phyloP scores from a whole-genome alignment of 495 filamentous ascomycete species.

The Hypoxylon rickii region DNA sequence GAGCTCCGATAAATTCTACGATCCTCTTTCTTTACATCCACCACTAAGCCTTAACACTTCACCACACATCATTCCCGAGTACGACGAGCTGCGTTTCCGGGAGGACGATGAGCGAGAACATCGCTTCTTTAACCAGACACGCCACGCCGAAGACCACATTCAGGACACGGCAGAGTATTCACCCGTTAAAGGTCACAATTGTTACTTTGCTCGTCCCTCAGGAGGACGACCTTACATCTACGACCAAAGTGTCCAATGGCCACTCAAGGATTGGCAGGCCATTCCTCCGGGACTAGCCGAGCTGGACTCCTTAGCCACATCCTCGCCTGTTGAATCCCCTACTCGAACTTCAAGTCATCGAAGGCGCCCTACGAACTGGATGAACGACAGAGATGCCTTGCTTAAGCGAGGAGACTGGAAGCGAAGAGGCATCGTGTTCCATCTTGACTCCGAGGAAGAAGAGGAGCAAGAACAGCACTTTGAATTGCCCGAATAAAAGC shows the following conservation, averaged over 20 bases:
- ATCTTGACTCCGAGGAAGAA: slow-evolving; percentile 30
- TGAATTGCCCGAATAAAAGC: slow-evolving; percentile 30
- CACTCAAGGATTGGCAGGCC: slow-evolving; percentile 38
- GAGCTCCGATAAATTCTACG: slow-evolving; percentile 18
- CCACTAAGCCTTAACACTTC: slow-evolving; percentile 37
- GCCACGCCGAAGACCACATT: slow-evolving; percentile 24
- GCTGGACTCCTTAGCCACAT: slow-evolving; percentile 21
- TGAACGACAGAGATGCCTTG: slow-evolving; percentile 43
- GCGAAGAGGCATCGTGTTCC: slow-evolving; percentile 53
- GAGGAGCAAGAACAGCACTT: slow-evolving; percentile 34
- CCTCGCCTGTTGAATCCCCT: slow-evolving; percentile 20
- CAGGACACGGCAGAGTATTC: slow-evolving; percentile 29
- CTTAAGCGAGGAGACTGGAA: slow-evolving; percentile 55
- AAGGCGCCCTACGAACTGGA: slow-evolving; percentile 34
- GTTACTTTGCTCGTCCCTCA: slow-evolving; percentile 23
- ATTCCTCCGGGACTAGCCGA: slow-evolving; percentile 33
- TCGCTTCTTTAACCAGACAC: slow-evolving; percentile 32
- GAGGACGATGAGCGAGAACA: slow-evolving; percentile 35
- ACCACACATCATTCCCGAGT: slow-evolving; percentile 33
- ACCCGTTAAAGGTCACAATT: slow-evolving; percentile 29
- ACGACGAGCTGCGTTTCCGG: slow-evolving; percentile 19
- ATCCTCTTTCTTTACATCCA: slow-evolving; percentile 39
- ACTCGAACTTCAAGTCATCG: slow-evolving; percentile 5
- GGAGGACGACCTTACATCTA: slow-evolving; percentile 20
- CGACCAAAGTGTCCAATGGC: slow-evolving; percentile 34